Evolutionary conservation across 495 filamentous ascomycete genomes (phyloP).

Genomic region (Bacidia gigantensis): DNA sequence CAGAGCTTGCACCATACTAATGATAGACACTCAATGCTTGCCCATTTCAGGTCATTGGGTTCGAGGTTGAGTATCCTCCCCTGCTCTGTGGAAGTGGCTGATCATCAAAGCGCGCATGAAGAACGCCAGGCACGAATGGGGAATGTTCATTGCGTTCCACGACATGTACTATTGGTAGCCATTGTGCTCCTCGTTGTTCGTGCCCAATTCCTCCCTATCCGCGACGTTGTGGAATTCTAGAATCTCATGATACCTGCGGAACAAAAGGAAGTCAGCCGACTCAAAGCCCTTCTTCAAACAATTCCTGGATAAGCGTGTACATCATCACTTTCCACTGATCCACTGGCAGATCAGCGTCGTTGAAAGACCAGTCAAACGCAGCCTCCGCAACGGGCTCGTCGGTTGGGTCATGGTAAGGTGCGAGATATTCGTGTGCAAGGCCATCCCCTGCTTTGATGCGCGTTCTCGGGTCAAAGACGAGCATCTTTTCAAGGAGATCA

Average conservation of each 20-base stretch:
- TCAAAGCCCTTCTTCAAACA: constrained; percentile 7
- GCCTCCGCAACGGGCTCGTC: constrained; percentile 93
- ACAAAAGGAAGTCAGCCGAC: constrained; percentile 22
- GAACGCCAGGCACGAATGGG: background rate
- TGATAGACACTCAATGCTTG: background rate
- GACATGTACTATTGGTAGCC: constrained; percentile 16
- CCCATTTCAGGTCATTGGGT: background rate
- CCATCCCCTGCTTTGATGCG: constrained; percentile 73
- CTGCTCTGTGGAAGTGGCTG: background rate
- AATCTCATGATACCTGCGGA: constrained; percentile 90
- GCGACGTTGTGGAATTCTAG: constrained; percentile 97
- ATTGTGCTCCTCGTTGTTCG: constrained; percentile 20
- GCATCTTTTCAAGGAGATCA: constrained; percentile 89
- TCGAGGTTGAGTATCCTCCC: background rate
- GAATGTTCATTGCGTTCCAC: background rate
- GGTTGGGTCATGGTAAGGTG: constrained; percentile 91
- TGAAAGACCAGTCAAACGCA: constrained; percentile 99
- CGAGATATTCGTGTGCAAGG: constrained; percentile 81
- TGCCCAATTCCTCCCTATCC: constrained; percentile 23
- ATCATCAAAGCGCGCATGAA: background rate
- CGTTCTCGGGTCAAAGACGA: constrained; percentile 92
- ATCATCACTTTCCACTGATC: constrained; percentile 99
- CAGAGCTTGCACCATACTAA: background rate
- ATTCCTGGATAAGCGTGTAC: constrained; percentile 40
- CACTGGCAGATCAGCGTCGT: constrained; percentile 91